These are phyloP conservation scores for Euryodendron excelsum DNA, from an alignment of 148 eudicot genomes.

Conservation along the genomic window DNA sequence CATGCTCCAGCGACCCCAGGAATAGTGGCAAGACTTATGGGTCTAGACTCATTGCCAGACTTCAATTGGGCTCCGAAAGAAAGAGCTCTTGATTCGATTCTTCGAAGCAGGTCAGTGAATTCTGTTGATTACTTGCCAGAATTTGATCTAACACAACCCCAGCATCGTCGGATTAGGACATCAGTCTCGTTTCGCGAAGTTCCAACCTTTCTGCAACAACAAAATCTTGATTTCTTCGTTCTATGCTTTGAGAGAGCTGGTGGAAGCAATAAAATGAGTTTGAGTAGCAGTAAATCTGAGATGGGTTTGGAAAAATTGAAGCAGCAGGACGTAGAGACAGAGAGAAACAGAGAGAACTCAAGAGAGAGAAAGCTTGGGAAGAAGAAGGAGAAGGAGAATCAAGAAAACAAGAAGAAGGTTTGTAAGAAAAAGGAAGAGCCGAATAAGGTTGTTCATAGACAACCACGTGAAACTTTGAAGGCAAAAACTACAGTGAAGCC, in stretches of 20 bases:
- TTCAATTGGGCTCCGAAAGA: background rate
- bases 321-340: background rate
- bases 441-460: background rate
- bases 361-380: background rate
- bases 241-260: constrained; percentile 13
- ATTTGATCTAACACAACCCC: constrained; percentile 26
- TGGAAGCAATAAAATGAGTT: background rate
- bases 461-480: background rate
- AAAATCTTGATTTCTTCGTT: constrained; percentile 17
- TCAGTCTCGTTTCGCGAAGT: constrained; percentile 48
- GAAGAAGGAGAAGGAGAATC: too few relatives aligned
- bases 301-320: constrained; percentile 2
- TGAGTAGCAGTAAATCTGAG: background rate
- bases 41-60: constrained; percentile 54
- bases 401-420: constrained; percentile 12
- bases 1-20: constrained; percentile 35
- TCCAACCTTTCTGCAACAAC: background rate
- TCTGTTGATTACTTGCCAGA: constrained; percentile 34
- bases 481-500: background rate
- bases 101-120: constrained; percentile 57
- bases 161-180: constrained; percentile 39
- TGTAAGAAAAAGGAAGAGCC: background rate
- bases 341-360: background rate
- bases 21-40: constrained; percentile 62
- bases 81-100: constrained; percentile 24